phyloP scores from a whole-genome alignment of 371 early-diverging fungal species.

The Blakeslea trispora region DNA sequence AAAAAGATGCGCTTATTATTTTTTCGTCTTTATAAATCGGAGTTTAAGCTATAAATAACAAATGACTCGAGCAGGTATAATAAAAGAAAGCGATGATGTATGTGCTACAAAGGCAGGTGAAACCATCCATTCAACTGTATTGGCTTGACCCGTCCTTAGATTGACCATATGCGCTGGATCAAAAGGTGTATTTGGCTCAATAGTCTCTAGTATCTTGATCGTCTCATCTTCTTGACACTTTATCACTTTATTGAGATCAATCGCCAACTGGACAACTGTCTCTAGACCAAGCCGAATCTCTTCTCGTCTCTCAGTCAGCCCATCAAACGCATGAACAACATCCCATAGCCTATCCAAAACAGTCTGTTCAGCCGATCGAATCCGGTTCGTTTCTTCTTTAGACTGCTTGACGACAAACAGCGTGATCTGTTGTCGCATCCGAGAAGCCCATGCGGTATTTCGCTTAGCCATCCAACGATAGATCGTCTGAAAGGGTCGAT shows the following conservation, averaged over 20 bases:
- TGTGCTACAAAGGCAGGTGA: conserved; percentile 34
- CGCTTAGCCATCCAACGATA: conserved; percentile 33
- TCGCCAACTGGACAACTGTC: conserved; percentile 18
- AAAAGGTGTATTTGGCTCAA: conserved; percentile 27
- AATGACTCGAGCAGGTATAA: no score
- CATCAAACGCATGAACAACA: no score
- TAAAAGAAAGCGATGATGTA: no score
- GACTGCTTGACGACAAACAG: conserved; percentile 32
- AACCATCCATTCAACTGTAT: conserved; percentile 19
- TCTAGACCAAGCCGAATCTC: neutral
- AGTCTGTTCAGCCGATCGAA: conserved; percentile 18
- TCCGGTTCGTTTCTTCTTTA: conserved; percentile 14
- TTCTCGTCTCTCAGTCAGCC: no score
- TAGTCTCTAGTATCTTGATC: conserved; percentile 16
- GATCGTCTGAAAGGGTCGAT: conserved; percentile 30
- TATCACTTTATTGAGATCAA: conserved; percentile 28
- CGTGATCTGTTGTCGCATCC: conserved; percentile 41
- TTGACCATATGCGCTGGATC: conserved; percentile 27
- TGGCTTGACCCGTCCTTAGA: conserved; percentile 11
- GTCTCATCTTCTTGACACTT: conserved; percentile 31
- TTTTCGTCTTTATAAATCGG: neutral
- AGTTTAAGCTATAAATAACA: no score
- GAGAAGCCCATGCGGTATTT: conserved; percentile 35
- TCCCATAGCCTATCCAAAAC: conserved; percentile 13
- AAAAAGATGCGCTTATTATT: neutral